A percentile compares a stretch with the other conserved stretches of the same genome.
phyloP scores from a whole-genome alignment of 192 early-diverging fungal genomes.

The Backusella tuberculispora region DNA sequence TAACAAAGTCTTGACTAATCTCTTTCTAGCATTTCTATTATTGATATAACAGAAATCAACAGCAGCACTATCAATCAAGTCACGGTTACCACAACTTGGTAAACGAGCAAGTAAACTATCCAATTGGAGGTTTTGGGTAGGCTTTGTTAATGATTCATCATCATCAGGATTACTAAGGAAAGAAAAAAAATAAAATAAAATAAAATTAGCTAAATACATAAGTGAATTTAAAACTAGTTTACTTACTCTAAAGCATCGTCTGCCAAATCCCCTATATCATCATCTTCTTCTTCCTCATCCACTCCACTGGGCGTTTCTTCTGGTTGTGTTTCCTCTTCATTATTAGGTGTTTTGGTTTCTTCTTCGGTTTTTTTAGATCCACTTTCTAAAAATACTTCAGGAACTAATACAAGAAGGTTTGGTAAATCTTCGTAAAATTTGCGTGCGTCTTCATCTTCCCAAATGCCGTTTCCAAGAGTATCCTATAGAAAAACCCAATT shows the following conservation, averaged over 20 bases:
- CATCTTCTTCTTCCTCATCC: slow-evolving; percentile 5
- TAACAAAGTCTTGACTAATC: slow-evolving; percentile 75
- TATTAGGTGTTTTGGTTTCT: slow-evolving; percentile 4
- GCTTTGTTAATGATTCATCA: slow-evolving; percentile 33
- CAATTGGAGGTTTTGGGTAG: slow-evolving; percentile 50
- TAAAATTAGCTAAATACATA: too few species aligned
- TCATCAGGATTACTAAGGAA: slow-evolving; percentile 41
- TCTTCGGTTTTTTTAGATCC: slow-evolving; percentile 45
- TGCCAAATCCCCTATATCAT: slow-evolving; percentile 24
- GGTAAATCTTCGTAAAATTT: slow-evolving; percentile 88
- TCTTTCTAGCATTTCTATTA: slow-evolving; percentile 74
- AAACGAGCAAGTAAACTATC: slow-evolving; percentile 75
- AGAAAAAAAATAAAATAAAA: neutral
- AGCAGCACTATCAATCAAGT: slow-evolving; percentile 86
- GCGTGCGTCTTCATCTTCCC: slow-evolving; percentile 94
- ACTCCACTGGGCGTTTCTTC: slow-evolving; percentile 21
- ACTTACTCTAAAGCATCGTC: slow-evolving; percentile 32
- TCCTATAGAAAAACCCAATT: slow-evolving; percentile 33
- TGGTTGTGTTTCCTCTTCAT: neutral
- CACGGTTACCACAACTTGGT: slow-evolving; percentile 76
- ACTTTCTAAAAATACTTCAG: slow-evolving; percentile 76
- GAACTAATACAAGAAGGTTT: slow-evolving; percentile 81
- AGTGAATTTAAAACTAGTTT: neutral
- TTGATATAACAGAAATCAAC: slow-evolving; percentile 95
- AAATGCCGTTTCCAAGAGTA: slow-evolving; percentile 56